Evolutionary conservation across 306 rosid species (phyloP).

Genomic region (Vigna angularis): DNA sequence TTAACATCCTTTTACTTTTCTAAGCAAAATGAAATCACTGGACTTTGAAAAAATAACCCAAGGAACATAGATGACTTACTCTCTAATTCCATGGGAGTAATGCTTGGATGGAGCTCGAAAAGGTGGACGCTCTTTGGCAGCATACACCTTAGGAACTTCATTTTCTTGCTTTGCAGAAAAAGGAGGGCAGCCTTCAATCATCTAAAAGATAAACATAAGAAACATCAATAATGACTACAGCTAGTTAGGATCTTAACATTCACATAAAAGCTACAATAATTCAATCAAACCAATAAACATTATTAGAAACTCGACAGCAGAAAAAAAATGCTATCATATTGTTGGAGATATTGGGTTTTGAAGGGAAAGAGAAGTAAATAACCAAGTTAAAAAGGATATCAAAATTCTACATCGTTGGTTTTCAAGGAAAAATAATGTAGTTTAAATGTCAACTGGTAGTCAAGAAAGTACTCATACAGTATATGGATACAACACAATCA

Average conservation of each 20-base stretch:
- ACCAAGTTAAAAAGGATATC: not conserved
- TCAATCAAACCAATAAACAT: not conserved
- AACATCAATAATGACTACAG: conserved; percentile 40
- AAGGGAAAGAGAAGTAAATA: conserved; percentile 28
- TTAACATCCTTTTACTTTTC: not conserved
- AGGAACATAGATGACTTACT: conserved; percentile 56
- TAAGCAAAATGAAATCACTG: not conserved
- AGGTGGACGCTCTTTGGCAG: conserved; percentile 77
- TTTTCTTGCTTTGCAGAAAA: conserved; percentile 69
- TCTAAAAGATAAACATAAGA: conserved; percentile 57
- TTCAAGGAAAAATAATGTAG: conserved; percentile 27
- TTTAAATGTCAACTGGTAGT: not conserved
- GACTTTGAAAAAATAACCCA: conserved; percentile 22
- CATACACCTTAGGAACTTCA: conserved; percentile 73
- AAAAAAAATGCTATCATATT: conserved; percentile 2
- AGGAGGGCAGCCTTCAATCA: conserved; percentile 93
- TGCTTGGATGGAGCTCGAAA: conserved; percentile 77
- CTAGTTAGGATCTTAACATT: conserved; percentile 30
- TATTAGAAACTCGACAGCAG: conserved; percentile 15
- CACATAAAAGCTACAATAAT: conserved; percentile 10
- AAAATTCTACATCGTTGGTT: conserved; percentile 19
- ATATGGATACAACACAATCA: not conserved
- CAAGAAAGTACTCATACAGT: not conserved
- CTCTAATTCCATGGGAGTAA: conserved; percentile 81
- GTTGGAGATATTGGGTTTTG: conserved; percentile 31